Evolutionary conservation across 371 early-diverging fungal species (phyloP).

Genomic region (Zopfochytrium polystomum): DNA sequence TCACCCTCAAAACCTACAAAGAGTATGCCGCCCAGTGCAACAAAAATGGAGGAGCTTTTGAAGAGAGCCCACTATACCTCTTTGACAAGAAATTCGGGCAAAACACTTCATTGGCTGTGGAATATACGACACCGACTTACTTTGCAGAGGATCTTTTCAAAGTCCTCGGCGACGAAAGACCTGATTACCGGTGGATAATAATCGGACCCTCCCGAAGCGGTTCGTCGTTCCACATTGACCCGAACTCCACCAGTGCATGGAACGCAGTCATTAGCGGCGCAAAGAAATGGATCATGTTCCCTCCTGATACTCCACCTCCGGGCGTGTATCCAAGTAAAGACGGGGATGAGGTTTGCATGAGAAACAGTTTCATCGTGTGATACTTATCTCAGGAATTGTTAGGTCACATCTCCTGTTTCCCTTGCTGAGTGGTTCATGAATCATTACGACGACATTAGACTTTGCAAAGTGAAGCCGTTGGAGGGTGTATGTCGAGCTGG

Average conservation of each 20-base stretch:
- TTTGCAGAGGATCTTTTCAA: conserved; percentile 62
- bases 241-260: conserved; percentile 68
- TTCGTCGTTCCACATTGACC: conserved; percentile 66
- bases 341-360: too few species aligned
- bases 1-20: conserved; percentile 52
- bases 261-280: conserved; percentile 65
- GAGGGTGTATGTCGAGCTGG: conserved; percentile 63
- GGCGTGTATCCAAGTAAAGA: conserved; percentile 65
- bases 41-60: conserved; percentile 44
- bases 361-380: too few species aligned
- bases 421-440: conserved; percentile 63
- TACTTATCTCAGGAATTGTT: too few species aligned
- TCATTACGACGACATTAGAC: conserved; percentile 30
- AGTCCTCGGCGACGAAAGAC: conserved; percentile 53
- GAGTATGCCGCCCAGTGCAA: conserved; percentile 40
- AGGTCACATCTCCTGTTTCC: conserved; percentile 67
- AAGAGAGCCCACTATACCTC: conserved; percentile 59
- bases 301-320: conserved; percentile 64
- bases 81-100: conserved; percentile 64
- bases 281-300: conserved; percentile 55
- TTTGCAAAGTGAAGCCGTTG: conserved; percentile 34
- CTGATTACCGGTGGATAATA: conserved; percentile 72
- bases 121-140: conserved; percentile 59
- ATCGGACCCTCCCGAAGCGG: conserved; percentile 64
- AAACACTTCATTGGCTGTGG: conserved; percentile 45